These are phyloP conservation scores for Suillus brevipes DNA, from an alignment of 768 basidiomycete species.

Conservation along the genomic window DNA sequence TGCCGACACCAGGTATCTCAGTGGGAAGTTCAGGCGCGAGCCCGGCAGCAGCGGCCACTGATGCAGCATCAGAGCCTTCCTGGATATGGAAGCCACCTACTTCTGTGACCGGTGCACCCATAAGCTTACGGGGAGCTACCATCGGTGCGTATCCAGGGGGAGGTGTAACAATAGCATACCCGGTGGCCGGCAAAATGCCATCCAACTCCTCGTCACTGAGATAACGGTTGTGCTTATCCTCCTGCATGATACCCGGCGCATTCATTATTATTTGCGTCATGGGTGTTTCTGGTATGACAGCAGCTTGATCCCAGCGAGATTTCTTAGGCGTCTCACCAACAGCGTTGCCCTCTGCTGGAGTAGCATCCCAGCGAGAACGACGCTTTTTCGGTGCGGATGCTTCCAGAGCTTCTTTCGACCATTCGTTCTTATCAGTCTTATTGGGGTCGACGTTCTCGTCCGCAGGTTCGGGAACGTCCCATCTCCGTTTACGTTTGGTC, in stretches of 20 bases:
- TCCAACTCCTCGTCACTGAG: conserved; percentile 96
- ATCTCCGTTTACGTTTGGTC: conserved; percentile 74
- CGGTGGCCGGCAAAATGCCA: conserved; percentile 78
- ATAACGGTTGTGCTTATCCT: conserved; percentile 96
- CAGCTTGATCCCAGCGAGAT: conserved; percentile 97
- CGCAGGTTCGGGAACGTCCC: conserved; percentile 66
- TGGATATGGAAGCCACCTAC: conserved; percentile 95
- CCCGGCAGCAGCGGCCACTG: conserved; percentile 86
- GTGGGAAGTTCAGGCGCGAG: conserved; percentile 92
- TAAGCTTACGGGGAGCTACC: conserved; percentile 60
- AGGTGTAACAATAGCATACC: conserved; percentile 90
- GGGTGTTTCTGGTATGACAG: conserved; percentile 65
- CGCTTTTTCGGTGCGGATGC: conserved; percentile 84
- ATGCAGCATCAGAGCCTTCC: conserved; percentile 89
- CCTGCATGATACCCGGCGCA: conserved; percentile 77
- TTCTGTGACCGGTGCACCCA: conserved; percentile 53
- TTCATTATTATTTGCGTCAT: conserved; percentile 88
- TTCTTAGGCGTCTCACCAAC: conserved; percentile 76
- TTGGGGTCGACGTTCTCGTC: conserved; percentile 71
- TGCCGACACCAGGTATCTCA: conserved; percentile 97
- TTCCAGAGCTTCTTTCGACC: conserved; percentile 76
- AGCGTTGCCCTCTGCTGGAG: conserved; percentile 65
- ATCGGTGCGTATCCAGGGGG: conserved; percentile 91
- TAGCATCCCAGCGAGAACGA: conserved; percentile 94
- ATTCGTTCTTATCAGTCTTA: conserved; percentile 59